phyloP scores from a whole-genome alignment of 2,329 filamentous ascomycete genomes.

The Fusarium palustre region DNA sequence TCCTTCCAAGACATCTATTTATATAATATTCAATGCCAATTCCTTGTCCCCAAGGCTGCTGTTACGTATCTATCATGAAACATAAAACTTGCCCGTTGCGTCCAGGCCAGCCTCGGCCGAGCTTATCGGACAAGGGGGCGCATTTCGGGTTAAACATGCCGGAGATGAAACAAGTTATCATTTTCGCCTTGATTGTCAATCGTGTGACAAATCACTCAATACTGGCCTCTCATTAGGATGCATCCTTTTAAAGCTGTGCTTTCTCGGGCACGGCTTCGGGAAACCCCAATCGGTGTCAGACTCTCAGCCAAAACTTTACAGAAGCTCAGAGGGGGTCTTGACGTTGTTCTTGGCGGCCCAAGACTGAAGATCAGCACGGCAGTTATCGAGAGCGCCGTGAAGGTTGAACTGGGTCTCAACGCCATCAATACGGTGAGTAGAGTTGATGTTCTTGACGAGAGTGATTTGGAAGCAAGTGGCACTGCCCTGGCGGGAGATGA shows the following conservation, averaged over 20 bases:
- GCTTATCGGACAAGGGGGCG: conserved; percentile 38
- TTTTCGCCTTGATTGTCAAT: conserved; percentile 3
- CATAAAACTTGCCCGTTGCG: conserved; percentile 41
- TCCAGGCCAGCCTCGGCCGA: conserved; percentile 40
- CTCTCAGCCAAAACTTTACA: conserved; percentile 27
- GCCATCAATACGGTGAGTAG: conserved; percentile 84
- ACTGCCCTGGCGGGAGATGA: conserved; percentile 84
- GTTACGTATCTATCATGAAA: conserved; percentile 39
- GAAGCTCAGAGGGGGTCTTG: conserved; percentile 49
- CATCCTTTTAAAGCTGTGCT: conserved; percentile 8
- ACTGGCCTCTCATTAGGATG: conserved; percentile 6
- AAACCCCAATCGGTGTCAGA: neutral
- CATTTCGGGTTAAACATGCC: conserved; percentile 40
- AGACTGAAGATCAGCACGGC: conserved; percentile 50
- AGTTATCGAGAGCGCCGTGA: conserved; percentile 66
- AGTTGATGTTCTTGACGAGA: conserved; percentile 93
- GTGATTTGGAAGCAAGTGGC: conserved; percentile 92
- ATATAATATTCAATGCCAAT: conserved; percentile 7
- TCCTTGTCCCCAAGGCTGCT: conserved; percentile 19
- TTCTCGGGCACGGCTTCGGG: neutral
- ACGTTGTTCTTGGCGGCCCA: conserved; percentile 55
- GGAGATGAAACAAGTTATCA: conserved; percentile 35
- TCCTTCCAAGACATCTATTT: conserved; percentile 24
- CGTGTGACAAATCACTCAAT: conserved; percentile 4
- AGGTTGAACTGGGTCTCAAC: conserved; percentile 78